These are phyloP conservation scores for Mariannaea sp. DNA, from an alignment of 2,329 filamentous ascomycete species.

Conservation along the genomic window DNA sequence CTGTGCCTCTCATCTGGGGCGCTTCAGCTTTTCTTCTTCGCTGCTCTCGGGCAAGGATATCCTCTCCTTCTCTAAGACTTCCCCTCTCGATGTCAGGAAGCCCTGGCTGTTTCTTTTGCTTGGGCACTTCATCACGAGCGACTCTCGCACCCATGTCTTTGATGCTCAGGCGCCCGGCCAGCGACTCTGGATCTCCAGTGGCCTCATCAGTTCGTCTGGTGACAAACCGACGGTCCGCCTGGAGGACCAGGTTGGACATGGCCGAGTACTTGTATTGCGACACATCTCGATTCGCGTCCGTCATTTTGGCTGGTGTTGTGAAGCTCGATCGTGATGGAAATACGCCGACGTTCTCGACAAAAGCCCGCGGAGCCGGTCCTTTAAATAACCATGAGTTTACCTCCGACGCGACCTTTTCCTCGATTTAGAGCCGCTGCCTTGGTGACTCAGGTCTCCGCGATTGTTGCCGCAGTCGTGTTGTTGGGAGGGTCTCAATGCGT, in stretches of 20 bases:
- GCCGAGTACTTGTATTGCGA: slow-evolving; percentile 99
- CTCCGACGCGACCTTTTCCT: slow-evolving; percentile 25
- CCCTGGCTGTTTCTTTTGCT: slow-evolving; percentile 75
- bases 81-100: slow-evolving; percentile 75
- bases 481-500: slow-evolving; percentile 26
- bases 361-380: slow-evolving; percentile 41
- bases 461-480: slow-evolving; percentile 32
- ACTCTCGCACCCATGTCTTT: slow-evolving; percentile 91
- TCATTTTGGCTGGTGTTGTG: slow-evolving; percentile 60
- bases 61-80: slow-evolving; percentile 76
- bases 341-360: slow-evolving; percentile 46
- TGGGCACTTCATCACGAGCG: slow-evolving; percentile 77
- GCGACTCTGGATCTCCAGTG: slow-evolving; percentile 95
- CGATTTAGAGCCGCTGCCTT: slow-evolving; percentile 23
- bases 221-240: slow-evolving; percentile 96
- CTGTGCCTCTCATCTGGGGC: slow-evolving; percentile 69
- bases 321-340: slow-evolving; percentile 36
- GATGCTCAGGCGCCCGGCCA: slow-evolving; percentile 91
- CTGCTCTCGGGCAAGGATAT: slow-evolving; percentile 82
- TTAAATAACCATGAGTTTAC: slow-evolving; percentile 44
- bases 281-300: slow-evolving; percentile 78
- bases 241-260: slow-evolving; percentile 99
- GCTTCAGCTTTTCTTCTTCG: slow-evolving; percentile 80
- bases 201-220: slow-evolving; percentile 91
- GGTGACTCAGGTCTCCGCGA: slow-evolving; percentile 30